Evolutionary conservation across 768 basidiomycete species (phyloP).

Genomic region (Mycena rebaudengoi): DNA sequence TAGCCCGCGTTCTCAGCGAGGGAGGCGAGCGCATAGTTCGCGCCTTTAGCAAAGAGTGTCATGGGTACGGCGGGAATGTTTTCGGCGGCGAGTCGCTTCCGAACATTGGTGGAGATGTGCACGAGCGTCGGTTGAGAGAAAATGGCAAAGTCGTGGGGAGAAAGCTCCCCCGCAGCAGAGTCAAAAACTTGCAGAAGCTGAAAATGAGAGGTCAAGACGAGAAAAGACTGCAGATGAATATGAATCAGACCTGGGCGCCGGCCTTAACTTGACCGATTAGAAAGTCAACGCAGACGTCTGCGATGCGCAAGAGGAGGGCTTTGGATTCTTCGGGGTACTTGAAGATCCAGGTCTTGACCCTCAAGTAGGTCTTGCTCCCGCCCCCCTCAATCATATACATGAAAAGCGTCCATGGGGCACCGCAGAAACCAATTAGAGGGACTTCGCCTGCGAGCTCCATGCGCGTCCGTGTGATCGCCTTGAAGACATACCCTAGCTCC

Average conservation of each 20-base stretch:
- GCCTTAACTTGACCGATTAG: conserved; percentile 93
- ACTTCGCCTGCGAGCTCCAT: conserved; percentile 85
- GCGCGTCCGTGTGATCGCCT: conserved; percentile 89
- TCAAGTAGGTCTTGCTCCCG: conserved; percentile 88
- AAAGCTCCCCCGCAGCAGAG: conserved; percentile 93
- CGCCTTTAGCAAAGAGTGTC: conserved; percentile 95
- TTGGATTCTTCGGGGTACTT: conserved; percentile 87
- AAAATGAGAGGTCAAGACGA: conserved; percentile 2
- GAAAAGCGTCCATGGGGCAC: conserved; percentile 98
- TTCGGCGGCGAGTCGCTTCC: conserved; percentile 60
- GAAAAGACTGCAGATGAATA: not conserved
- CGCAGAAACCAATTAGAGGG: conserved; percentile 96
- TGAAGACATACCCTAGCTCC: conserved; percentile 91
- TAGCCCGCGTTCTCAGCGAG: conserved; percentile 76
- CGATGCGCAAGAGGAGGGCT: conserved; percentile 77
- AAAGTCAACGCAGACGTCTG: conserved; percentile 90
- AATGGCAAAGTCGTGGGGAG: conserved; percentile 82
- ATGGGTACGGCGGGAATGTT: conserved; percentile 73
- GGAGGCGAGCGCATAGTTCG: conserved; percentile 72
- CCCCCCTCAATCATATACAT: conserved; percentile 99
- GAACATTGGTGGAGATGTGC: conserved; percentile 78
- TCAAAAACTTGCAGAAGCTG: conserved; percentile 97
- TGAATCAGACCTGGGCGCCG: conserved; percentile 84
- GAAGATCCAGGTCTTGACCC: conserved; percentile 95
- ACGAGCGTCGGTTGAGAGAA: conserved; percentile 86